Evolutionary conservation across 352 stramenopile genomes (phyloP).

Genomic region (Globisporangium lucens): DNA sequence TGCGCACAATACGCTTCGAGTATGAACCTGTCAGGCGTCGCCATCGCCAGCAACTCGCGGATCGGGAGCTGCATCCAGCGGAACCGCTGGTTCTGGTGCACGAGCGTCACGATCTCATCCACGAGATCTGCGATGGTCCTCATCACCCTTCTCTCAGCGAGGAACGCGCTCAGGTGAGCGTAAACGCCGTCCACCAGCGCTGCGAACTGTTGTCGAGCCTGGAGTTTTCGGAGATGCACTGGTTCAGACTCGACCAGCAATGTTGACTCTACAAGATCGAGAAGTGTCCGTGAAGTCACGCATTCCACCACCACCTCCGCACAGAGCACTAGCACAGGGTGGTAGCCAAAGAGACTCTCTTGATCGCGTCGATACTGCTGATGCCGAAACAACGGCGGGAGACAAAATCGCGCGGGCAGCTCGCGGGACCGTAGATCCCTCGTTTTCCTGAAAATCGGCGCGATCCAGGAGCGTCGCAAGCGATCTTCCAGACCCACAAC

Average conservation of each 20-base stretch:
- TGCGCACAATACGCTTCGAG: conserved; percentile 17
- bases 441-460: background rate
- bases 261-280: background rate
- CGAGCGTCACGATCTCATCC: conserved; percentile 29
- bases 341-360: background rate
- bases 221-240: background rate
- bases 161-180: background rate
- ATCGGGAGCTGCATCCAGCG: conserved; percentile 4
- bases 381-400: background rate
- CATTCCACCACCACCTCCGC: background rate
- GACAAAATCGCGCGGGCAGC: background rate
- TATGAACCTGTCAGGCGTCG: conserved; percentile 1
- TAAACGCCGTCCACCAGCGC: background rate
- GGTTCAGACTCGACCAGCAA: background rate
- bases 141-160: background rate
- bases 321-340: background rate
- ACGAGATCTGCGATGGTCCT: conserved; percentile 22
- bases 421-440: background rate
- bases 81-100: conserved; percentile 19
- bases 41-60: conserved; percentile 15
- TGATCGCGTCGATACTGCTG: background rate
- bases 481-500: background rate
- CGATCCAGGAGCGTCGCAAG: background rate
- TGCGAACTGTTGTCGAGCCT: background rate
- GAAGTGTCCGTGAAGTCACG: background rate